Evolutionary conservation across 108 stramenopile species (phyloP).

Genomic region (Cyclotella kingstonii): DNA sequence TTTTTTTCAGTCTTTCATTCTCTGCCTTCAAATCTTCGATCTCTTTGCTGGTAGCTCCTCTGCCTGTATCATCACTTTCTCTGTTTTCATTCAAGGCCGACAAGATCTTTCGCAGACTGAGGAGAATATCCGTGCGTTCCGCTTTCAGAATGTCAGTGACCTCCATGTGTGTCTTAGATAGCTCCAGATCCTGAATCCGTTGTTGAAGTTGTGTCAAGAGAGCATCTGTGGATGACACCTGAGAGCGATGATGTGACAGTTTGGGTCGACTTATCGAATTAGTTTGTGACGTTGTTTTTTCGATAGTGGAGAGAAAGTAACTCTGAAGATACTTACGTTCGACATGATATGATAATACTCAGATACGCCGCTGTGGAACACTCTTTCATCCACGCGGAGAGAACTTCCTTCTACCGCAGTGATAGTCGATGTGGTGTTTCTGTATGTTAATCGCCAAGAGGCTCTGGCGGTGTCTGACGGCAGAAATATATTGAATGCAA

Average conservation of each 20-base stretch:
- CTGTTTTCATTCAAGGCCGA: conserved; percentile 28
- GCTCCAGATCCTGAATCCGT: conserved; percentile 38
- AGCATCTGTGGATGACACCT: conserved; percentile 13
- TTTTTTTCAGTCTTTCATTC: conserved; percentile 40
- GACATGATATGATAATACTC: too few relatives aligned
- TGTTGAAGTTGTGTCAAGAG: conserved; percentile 28
- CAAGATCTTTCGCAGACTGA: conserved; percentile 33
- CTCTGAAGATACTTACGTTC: too few relatives aligned
- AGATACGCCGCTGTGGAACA: too few relatives aligned
- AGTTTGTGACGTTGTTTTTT: too few relatives aligned
- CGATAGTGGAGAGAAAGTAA: too few relatives aligned
- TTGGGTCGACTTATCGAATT: background rate
- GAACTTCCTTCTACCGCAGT: too few relatives aligned
- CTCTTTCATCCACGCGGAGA: too few relatives aligned
- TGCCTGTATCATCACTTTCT: background rate
- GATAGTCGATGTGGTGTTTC: too few relatives aligned
- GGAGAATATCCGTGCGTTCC: conserved; percentile 43
- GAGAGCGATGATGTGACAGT: background rate
- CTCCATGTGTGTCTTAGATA: conserved; percentile 37
- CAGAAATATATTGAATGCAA: too few relatives aligned
- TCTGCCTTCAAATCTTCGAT: conserved; percentile 35
- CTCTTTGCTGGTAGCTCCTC: conserved; percentile 33
- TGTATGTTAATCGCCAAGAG: too few relatives aligned
- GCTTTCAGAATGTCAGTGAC: conserved; percentile 21
- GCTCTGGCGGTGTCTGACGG: too few relatives aligned